Base-by-base conservation (phyloP, 805 yeast genomes). In the Metschnikowia borealis region DNA sequence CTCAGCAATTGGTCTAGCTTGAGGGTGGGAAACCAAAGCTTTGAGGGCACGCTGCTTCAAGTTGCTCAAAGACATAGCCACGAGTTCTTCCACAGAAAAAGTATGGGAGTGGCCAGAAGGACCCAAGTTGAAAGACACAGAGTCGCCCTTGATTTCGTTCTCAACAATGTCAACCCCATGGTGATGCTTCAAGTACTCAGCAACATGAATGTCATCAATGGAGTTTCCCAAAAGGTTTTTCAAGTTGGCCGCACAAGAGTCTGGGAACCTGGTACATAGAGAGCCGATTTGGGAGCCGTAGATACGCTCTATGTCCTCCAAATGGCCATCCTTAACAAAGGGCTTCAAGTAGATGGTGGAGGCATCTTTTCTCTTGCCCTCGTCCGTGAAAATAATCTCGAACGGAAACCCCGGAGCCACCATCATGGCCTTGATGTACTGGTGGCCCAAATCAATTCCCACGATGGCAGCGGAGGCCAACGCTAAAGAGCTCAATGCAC, bases 341-440 rank as follows among this genome's bases (percentile, higher is more conserved):
- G 71, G 65, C 46, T 83, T 79, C 53, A 91, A 74, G 0, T 87
- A 84, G 11, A 94, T 59, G 0, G 95, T 97, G 3, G 91, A 79
- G 4, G 84, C 73, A 60, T 92, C 98, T 65, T 94, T 94, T 51
- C 99, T 78, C 68, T 90, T 89, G 2, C 96, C 85, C 61, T 94
- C 98, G 23, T 89, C 85, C 3, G 97, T 89, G 54, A 94, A 72
- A 13, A 94, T 85, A 38, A 94, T 79, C 62, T 94, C 98, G 63
- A 91, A 84, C 14, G 90, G 86, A 18, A 89, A 83, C 11, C 90
- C 89, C 0, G 97, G 97, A 0, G 97, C 96, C 38, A 94, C 87
- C 42, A 94, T 73, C 45, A 85, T 88, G 2, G 96, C 89, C 65
- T 94, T 94, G 21, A 90, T 81, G 72, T 75, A 87, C 61, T 90